Base-by-base conservation (phyloP, 208 protist species). In the Acanthamoeba lenticulata region DNA sequence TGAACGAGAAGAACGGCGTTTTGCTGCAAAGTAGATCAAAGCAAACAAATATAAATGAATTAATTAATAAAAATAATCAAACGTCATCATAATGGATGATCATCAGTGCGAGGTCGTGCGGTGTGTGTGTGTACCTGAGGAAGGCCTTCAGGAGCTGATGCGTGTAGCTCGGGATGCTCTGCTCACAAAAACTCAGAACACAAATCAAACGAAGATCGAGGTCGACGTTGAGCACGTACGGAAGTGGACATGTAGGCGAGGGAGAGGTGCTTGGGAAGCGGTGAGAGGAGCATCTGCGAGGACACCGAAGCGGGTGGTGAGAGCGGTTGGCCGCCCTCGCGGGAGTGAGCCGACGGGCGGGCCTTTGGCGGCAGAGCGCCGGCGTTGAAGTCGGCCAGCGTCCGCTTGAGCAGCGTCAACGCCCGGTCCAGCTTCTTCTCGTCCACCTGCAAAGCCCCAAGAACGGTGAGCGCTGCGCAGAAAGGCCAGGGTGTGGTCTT, bases 1-100 rank as follows among this genome's bases (percentile, higher is more conserved):
- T 92, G 42, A 79, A 49, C 3, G 88, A 92, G n/a, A 92, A 92
- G 88, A 92, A 92, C 13, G 88, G 83, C 40, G 55, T 69, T 27
- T 90, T 67, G 45, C 83, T 90, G 47, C n/a, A 57, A 57, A 24
- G 49, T n/a, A n/a, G 57, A 65, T n/a, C 57, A n/a, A n/a, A n/a
- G n/a, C n/a, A n/a, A n/a, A n/a, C n/a, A n/a, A n/a, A n/a, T n/a
- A n/a, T n/a, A n/a, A n/a, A n/a, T n/a, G n/a, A n/a, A n/a, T n/a
- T n/a, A n/a, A 65, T 65, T 65, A 65, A 65, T n/a, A 65, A 65
- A 65, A 65, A 65, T n/a, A 65, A 65, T n/a, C 57, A n/a, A n/a
- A n/a, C n/a, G n/a, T n/a, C n/a, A n/a, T n/a, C n/a, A n/a, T n/a
- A n/a, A n/a, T n/a, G n/a, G n/a, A n/a, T n/a, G n/a, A n/a, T n/a